Base-by-base conservation (phyloP, 805 yeast species). In the Starmerella lactis-condensi region DNA sequence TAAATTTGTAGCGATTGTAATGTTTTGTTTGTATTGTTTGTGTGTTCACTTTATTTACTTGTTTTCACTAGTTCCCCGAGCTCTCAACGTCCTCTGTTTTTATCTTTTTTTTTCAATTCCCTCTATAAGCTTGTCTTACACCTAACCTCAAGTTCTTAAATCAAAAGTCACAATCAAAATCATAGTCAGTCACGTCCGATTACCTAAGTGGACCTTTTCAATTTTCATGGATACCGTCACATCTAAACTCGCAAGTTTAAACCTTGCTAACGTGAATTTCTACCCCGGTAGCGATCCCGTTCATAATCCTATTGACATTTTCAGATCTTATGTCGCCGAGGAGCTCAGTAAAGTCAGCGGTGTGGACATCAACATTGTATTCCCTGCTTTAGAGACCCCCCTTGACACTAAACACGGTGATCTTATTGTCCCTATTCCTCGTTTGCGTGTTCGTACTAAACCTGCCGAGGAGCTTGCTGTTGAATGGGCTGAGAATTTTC, bases 381-480 rank as follows among this genome's bases (percentile, higher is more conserved):
- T 64, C 54, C 77, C 81, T 35, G 81, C 93, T 22, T 64, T 89
- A 47, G 96, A 89, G 56, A 69, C 85, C 64, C 81, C 94, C 15
- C 63, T 67, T 41, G 73, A 82, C 24, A 58, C 76, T 43, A 94
- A 82, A 37, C 75, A 85, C 48, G 98, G 96, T 50, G 98, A 89
- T 54, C 64, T 89, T 47, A 65, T 85, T 39, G 69, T 85, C 33
- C 95, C 98, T 26, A 64, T 89, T 26, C 98, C 96, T 45, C 72
- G 95, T 53, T 61, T 75, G 47, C 68, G 93, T 47, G 65, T 85
- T 53, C 76, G 81, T 44, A 71, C 77, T 41, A 85, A 85, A 40
- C 65, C 69, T 22, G 79, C 85, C 38, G 76, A 73, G 51, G 71
- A 64, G 33, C 53, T 74, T 35, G 83, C 89, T 19, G 50, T 52